phyloP scores from a whole-genome alignment of 78 protist species.

The Acrasis kona region DNA sequence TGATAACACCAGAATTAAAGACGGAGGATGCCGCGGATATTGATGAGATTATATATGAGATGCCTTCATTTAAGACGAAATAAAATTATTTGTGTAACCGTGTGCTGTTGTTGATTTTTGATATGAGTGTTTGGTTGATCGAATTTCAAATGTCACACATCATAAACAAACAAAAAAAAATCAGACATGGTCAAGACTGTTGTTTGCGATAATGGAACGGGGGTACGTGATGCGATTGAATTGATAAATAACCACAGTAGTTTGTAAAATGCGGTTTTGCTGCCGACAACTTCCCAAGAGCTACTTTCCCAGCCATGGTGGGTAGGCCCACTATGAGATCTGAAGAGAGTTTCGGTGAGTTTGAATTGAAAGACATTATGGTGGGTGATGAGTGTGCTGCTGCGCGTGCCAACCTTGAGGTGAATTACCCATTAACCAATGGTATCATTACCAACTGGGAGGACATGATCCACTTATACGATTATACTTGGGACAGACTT shows the following conservation, averaged over 20 bases:
- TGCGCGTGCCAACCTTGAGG: conserved; percentile 72
- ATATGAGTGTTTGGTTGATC: no score
- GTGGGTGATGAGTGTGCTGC: conserved; percentile 92
- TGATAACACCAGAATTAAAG: no score
- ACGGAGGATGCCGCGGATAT: no score
- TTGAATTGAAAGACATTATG: conserved; percentile 78
- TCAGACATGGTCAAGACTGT: conserved; percentile 20
- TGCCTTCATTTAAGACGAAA: no score
- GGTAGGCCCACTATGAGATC: conserved; percentile 94
- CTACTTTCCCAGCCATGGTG: conserved; percentile 92
- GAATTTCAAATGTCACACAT: no score
- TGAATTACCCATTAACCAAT: conserved; percentile 86
- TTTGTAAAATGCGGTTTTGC: conserved; percentile 97
- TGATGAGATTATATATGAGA: no score
- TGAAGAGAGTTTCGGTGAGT: conserved; percentile 67
- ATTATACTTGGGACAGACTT: conserved; percentile 83
- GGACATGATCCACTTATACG: conserved; percentile 81
- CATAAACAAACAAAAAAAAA: no score
- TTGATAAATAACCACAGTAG: conserved; percentile 2
- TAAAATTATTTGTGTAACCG: no score
- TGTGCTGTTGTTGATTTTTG: no score
- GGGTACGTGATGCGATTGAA: conserved; percentile 36
- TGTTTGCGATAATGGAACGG: conserved; percentile 96
- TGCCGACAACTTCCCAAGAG: conserved; percentile 91
- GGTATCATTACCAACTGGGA: conserved; percentile 96